phyloP scores from a whole-genome alignment of 1,139 yeast species.

The Candida glucosophila region DNA sequence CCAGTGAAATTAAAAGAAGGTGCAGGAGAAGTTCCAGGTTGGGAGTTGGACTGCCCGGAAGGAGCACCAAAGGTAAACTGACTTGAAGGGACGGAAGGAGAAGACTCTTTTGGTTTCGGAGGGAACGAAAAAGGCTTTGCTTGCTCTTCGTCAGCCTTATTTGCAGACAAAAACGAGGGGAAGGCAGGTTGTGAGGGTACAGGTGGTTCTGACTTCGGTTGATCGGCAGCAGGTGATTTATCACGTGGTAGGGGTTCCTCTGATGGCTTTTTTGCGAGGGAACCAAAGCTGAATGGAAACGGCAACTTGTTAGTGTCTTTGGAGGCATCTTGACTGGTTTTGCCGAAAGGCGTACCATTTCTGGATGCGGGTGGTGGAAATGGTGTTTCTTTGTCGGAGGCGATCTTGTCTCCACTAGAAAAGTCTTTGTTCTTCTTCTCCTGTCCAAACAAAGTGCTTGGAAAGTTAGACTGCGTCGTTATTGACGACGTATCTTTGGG shows the following conservation, averaged over 20 bases:
- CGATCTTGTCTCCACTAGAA: too few relatives aligned
- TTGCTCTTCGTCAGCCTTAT: too few relatives aligned
- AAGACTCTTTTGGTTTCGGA: too few relatives aligned
- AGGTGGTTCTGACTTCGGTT: too few relatives aligned
- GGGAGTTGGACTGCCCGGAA: constrained; percentile 1
- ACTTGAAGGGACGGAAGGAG: constrained; percentile 1
- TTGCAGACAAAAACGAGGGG: too few relatives aligned
- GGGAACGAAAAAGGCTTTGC: too few relatives aligned
- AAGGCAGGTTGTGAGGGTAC: too few relatives aligned
- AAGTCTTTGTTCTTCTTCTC: too few relatives aligned
- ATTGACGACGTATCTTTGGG: background rate
- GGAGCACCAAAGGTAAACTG: constrained; percentile 6
- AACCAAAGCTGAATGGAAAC: background rate
- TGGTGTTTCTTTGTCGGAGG: background rate
- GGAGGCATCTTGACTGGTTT: background rate
- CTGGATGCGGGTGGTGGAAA: background rate
- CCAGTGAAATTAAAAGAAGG: constrained; percentile 14
- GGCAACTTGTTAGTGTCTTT: background rate
- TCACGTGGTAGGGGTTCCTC: background rate
- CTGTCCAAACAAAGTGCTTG: too few relatives aligned
- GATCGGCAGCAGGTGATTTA: too few relatives aligned
- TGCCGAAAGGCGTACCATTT: background rate
- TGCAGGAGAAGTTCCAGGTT: constrained; percentile 2
- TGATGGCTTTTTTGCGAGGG: background rate
- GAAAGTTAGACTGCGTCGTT: too few relatives aligned